Base-by-base conservation (phyloP, 2,329 filamentous ascomycete genomes). In the Fragosphaeria purpurea region DNA sequence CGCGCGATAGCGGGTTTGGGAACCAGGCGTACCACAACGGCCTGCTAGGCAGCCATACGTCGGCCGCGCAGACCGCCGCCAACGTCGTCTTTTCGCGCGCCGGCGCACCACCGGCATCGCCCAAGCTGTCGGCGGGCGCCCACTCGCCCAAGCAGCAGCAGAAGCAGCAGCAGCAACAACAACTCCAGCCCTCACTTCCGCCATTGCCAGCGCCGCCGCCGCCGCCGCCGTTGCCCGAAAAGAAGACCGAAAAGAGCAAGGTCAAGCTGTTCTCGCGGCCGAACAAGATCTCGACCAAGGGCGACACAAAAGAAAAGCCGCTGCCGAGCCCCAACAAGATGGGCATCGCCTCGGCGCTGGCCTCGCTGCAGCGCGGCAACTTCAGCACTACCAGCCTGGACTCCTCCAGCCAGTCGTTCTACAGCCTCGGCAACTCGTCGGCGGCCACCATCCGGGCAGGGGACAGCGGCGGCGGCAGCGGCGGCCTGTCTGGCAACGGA, bases 191-290 rank as follows among this genome's bases (percentile, higher is more conserved):
- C 4, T 59, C 55, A 55, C 57, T 47, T 56, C 55, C 55, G 34
- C 64, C 65, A 12, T 67, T 62, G 50, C 72, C 65, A 37, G 65
- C 63, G 30, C 71, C 62, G 30, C 66, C 66, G 30, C 62, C 63
- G 7, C 63, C 61, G 12, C 72, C 67, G 34, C 65, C 64, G 9
- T 67, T 70, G 43, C 67, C 72, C 3, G 82, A 85, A 57, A 83
- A 85, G 63, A 78, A 79, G 59, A 72, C 77, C 33, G 83, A 87
- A 59, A 86, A 87, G 65, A 82, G 82, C 54, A 89, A 88, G 67
- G 85, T 87, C 63, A 91, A 91, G 70, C 73, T 91, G 33, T 90
- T 90, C 62, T 87, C 83, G 6, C 78, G 86, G 47, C 85, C 85
- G 0, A 84, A 85, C 61, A 88, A 84, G 67, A 86, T 88, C 58